Evolutionary conservation across 2,329 filamentous ascomycete species (phyloP).

Genomic region (Nemania abortiva): DNA sequence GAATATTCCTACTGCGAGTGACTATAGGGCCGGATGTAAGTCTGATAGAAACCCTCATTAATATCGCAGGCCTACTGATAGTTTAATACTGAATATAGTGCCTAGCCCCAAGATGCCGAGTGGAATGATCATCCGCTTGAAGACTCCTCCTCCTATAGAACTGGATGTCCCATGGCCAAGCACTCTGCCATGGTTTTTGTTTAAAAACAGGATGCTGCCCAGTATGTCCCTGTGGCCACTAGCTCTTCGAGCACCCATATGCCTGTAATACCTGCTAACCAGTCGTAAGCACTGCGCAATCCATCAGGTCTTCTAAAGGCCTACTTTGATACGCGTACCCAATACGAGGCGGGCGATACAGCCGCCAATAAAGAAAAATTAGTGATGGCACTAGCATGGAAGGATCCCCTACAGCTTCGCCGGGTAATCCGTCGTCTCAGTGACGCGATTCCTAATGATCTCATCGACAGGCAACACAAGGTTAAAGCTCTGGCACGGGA

Average conservation of each 20-base stretch:
- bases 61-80: too few species aligned
- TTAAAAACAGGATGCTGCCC: not conserved
- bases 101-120: conserved; percentile 23
- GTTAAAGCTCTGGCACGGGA: not conserved
- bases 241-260: too few species aligned
- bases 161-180: conserved; percentile 13
- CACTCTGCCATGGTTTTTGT: conserved; percentile 32
- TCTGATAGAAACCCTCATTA: too few species aligned
- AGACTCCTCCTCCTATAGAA: conserved; percentile 11
- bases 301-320: not conserved
- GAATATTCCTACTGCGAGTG: conserved; percentile 23
- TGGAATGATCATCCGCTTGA: conserved; percentile 15
- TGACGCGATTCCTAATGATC: conserved; percentile 11
- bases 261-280: not conserved
- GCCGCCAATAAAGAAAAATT: too few species aligned
- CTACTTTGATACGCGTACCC: not conserved
- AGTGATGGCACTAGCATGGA: not conserved
- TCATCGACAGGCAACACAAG: not conserved
- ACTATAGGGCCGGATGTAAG: conserved; percentile 14
- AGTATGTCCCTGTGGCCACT: conserved; percentile 4
- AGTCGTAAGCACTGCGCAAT: not conserved
- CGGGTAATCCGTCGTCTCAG: not conserved
- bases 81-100: not conserved
- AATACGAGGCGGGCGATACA: too few species aligned
- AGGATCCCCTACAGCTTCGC: not conserved